Evolutionary conservation across 2,329 filamentous ascomycete species (phyloP), one percentile per base, ranked within the genome.

Genomic region (Polytolypa hystricis): DNA sequence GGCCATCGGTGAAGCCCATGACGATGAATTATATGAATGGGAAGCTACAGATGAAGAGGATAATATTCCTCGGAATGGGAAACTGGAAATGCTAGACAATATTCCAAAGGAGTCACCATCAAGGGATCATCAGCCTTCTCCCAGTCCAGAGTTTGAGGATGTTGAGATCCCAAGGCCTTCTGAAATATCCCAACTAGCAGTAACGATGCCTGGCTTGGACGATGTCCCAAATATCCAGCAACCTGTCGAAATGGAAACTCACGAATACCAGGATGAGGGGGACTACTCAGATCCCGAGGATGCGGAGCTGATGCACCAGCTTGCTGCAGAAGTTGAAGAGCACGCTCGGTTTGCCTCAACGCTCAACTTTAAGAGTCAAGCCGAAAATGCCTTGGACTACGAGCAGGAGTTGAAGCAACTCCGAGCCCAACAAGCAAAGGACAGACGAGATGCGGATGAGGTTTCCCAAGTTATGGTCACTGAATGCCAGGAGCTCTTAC

Each of bases 381-480:
- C 67, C 3, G 75, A 87, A 47, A 84, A 81, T 47, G 74, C 76
- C 20, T 74, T 79, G 30, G 79, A 87, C 30, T 96, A 93, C 54
- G 89, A 98, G 48, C 71, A 72, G 41, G 89, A 98, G 55, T 71
- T 98, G 9, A 84, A 82, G 47, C 79, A 86, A 34, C 70, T 98
- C 3, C 83, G 91, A 18, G 80, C 66, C n/a, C 91, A 98, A 55
- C 91, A 98, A 54, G 94, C 93, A 61, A 94, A 93, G 55, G 91
- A 98, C 52, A 80, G 86, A 1, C 76, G 91, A 51, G 91, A 98
- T 55, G 89, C 93, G 0, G 93, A 98, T 51, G 91, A 98, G 58
- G 89, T 98, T 3, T 93, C 87, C 0, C 84, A 93, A 47, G 81
- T 89, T 47, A 98, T 98, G 91, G 78, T 96, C 27, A 77, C 80